These are phyloP conservation scores for Serendipita indica DNA, from an alignment of 768 basidiomycete genomes.

Conservation along the genomic window DNA sequence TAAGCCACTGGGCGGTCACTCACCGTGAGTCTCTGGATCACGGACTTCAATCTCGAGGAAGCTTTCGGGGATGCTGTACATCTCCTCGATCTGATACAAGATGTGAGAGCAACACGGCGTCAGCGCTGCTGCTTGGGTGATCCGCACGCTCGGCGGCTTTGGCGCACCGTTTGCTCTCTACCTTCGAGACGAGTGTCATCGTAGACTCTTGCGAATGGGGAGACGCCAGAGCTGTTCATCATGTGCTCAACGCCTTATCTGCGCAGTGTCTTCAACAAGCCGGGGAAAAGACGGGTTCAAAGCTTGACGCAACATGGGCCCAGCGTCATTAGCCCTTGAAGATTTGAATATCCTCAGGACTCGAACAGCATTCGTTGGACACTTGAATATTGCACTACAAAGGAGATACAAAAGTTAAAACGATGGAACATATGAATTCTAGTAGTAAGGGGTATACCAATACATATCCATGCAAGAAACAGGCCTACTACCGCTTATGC, in stretches of 20 bases:
- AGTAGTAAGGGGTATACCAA: neutral
- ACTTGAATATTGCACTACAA: no score
- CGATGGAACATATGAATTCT: neutral
- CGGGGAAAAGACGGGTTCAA: neutral
- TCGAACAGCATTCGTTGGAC: no score
- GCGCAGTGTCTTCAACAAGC: neutral
- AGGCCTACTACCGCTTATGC: neutral
- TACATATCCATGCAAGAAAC: neutral
- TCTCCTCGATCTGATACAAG: constrained; percentile 71
- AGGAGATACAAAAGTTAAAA: no score
- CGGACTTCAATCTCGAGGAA: constrained; percentile 95
- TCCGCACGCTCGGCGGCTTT: constrained; percentile 13
- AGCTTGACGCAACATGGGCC: neutral
- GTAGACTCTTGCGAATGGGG: constrained; percentile 30
- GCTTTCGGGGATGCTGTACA: constrained; percentile 95
- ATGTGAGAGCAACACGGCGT: constrained; percentile 16
- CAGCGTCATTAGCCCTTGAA: no score
- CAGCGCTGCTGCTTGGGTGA: constrained; percentile 20
- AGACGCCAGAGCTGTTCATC: constrained; percentile 17
- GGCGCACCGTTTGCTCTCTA: constrained; percentile 27
- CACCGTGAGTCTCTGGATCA: constrained; percentile 94
- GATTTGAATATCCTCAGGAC: no score
- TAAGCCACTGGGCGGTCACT: constrained; percentile 15
- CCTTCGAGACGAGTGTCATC: constrained; percentile 26
- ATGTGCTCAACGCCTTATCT: neutral